Evolutionary conservation across 352 stramenopile species (phyloP), one percentile per base, ranked within the genome.

Genomic region (Pythium rhizo-oryzae): DNA sequence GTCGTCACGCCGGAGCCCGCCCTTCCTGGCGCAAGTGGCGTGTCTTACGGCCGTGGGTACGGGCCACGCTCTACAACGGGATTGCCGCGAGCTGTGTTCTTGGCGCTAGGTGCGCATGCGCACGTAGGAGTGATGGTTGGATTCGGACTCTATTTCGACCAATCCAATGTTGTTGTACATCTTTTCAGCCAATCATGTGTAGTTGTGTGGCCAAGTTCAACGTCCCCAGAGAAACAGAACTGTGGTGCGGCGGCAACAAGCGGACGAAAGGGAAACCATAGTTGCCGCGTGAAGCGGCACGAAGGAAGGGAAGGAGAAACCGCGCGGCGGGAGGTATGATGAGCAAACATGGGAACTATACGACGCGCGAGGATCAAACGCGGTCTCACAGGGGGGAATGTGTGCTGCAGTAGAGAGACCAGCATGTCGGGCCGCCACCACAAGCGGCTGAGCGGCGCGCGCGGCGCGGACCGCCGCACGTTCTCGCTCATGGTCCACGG

Each of bases 401-500:
- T 47, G 41, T 47, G 21, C 41, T 47, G 41, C 0, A n/a, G n/a
- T n/a, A n/a, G 46, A 30, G 5, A 53, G 39, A 30, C 15, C 41
- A 19, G 7, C 16, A 65, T 65, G 59, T 41, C 59, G 8, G 35
- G 59, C 24, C 58, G 76, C 59, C 70, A 51, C 24, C 70, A 51
- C 24, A 81, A 76, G 35, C 79, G 77, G 30, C 76, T 69, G 16
- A 79, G 46, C 41, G 61, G 67, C 37, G 61, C 64, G 64, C 68
- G 69, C 39, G 59, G 43, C 33, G n/a, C 39, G 16, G 78, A 84
- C 33, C 76, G 75, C 9, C 72, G 78, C 21, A 70, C 73, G 37
- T 77, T 86, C 62, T 85, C 79, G 55, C 82, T 94, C 28, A 85
- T 90, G 58, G 78, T 94, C 21, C 86, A 94, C 49, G 84, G 80